Evolutionary conservation across 1,284 basidiomycete species (phyloP).

Genomic region (Uromyces viciae-fabae): DNA sequence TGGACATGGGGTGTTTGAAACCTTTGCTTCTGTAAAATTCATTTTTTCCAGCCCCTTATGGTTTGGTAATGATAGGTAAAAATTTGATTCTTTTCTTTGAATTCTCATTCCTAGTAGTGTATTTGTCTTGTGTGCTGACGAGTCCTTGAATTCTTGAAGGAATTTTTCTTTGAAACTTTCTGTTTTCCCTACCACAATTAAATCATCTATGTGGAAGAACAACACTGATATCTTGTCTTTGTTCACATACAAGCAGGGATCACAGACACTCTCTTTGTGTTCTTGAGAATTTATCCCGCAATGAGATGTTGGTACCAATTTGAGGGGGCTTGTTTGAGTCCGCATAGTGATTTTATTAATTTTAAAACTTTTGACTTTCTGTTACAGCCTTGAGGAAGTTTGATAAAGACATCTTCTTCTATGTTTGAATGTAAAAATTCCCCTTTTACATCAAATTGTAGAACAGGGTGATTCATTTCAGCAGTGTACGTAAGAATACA

Average conservation of each 20-base stretch:
- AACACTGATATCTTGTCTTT: background rate
- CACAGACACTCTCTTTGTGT: background rate
- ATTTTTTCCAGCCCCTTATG: background rate
- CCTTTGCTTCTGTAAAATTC: background rate
- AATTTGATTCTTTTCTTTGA: background rate
- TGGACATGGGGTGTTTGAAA: background rate
- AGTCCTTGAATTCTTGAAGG: background rate
- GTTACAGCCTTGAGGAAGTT: slow-evolving; percentile 51
- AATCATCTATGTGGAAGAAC: background rate
- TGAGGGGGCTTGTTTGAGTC: background rate
- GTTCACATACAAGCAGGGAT: background rate
- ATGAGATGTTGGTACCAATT: background rate
- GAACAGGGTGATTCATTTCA: slow-evolving; percentile 52
- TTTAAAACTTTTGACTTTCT: background rate
- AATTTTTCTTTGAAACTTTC: background rate
- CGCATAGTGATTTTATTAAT: background rate
- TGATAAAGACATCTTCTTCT: slow-evolving; percentile 57
- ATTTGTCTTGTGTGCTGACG: background rate
- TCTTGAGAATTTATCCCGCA: background rate
- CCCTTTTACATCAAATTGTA: slow-evolving; percentile 58
- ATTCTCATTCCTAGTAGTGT: background rate
- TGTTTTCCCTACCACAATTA: background rate
- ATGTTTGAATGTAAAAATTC: slow-evolving; percentile 58
- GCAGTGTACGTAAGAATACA: slow-evolving; percentile 56
- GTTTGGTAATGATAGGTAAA: background rate